Evolutionary conservation across 495 filamentous ascomycete species (phyloP), one percentile per base, ranked within the genome.

Genomic region (Lichenothelia convexa): DNA sequence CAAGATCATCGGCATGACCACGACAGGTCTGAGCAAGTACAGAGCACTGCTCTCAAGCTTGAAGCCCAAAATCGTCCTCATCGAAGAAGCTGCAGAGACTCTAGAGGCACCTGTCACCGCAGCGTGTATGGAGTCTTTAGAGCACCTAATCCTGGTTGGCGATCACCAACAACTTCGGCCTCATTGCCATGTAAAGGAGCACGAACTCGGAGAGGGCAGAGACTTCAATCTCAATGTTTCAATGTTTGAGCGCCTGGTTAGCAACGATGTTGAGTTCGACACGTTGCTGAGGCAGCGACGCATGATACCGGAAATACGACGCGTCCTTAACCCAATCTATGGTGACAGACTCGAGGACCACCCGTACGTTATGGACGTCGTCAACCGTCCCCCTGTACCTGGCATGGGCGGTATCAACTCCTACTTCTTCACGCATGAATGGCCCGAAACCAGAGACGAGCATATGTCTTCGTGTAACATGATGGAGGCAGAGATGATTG

Each of bases 21-120:
- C 73, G 0, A 84, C 87, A 0, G 89, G 89, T 3, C 51, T 94
- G n/a, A 81, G 74, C 48, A 94, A 94, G 46, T 86, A 89, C 43
- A 71, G 87, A 13, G 71, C 60, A 2, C 58, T 92, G 0, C 55
- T 95, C 17, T 68, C 78, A 9, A 72, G 70, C 18, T 41, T 92
- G 13, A 60, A 69, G 20, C 85, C 89, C 0, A 68, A 57, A 30
- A 57, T 75, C 3, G 55, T 82, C 1, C 44, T 85, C 12, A 70
- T 85, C 35, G 80, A 86, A 59, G 80, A 84, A 58, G 79, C 80
- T 15, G 79, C 76, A 1, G 75, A 84, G 44, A 71, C 68, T 0
- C 59, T 82, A 0, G 80, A 84, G 47, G 73, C 71, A 3, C 70
- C 68, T 2, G 57, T 82, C 31, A 59, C 70, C 21, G 68, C 63